Conservation (phyloP, 2,329 filamentous ascomycete genomes). For the Fusarium lyarnte region DNA sequence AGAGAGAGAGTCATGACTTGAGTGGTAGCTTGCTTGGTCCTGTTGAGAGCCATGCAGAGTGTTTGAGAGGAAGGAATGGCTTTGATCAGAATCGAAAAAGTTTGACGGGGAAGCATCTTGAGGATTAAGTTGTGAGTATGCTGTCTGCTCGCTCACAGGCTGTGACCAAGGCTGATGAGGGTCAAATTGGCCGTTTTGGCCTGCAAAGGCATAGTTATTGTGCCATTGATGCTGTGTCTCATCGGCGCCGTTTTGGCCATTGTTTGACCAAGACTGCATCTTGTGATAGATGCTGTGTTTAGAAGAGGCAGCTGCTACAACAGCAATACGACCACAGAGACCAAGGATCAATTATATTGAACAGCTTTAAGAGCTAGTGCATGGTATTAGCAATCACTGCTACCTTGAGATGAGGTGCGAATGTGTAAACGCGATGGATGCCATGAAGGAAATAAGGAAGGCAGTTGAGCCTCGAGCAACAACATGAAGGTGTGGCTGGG, state of each 20-base stretch:
- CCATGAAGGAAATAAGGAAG: conserved; percentile 2
- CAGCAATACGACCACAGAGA: conserved; percentile 32
- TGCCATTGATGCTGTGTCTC: conserved; percentile 50
- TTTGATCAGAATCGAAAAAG: conserved; percentile 49
- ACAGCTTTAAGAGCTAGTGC: conserved; percentile 43
- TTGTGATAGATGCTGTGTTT: conserved; percentile 36
- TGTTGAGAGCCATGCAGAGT: conserved; percentile 45
- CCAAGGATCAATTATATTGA: conserved; percentile 40
- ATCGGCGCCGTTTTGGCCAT: conserved; percentile 51
- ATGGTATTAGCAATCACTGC: conserved; percentile 45
- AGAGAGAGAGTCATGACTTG: conserved; percentile 45
- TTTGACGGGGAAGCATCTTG: conserved; percentile 46
- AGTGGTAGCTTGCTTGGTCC: conserved; percentile 45
- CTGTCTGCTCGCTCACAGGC: conserved; percentile 46
- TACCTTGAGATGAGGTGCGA: conserved; percentile 31
- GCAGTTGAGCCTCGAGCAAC: conserved; percentile 21
- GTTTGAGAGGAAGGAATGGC: conserved; percentile 47
- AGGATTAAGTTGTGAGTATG: conserved; percentile 47
- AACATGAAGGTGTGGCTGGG: conserved; percentile 17
- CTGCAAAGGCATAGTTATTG: conserved; percentile 46
- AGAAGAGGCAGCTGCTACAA: conserved; percentile 32
- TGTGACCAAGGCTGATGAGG: conserved; percentile 52
- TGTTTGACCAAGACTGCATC: conserved; percentile 55
- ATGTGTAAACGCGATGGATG: conserved; percentile 32
- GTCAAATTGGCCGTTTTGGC: conserved; percentile 52